Evolutionary conservation across 495 filamentous ascomycete species (phyloP), one percentile per base, ranked within the genome.

Genomic region (Podospora pseudocomata): DNA sequence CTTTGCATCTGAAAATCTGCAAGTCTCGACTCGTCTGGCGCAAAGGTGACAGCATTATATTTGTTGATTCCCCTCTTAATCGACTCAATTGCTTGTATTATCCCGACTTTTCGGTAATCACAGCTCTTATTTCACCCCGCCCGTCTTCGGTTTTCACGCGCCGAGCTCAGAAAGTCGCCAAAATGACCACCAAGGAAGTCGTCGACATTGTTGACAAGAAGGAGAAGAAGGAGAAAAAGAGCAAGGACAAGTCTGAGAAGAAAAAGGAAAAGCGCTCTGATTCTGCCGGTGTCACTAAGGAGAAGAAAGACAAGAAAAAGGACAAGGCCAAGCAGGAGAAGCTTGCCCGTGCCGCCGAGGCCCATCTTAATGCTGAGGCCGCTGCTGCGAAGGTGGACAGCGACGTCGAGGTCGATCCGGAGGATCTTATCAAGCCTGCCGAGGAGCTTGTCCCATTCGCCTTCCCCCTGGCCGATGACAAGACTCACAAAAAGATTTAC

Each of bases 381-480:
- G 74, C 73, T 32, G 67, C 70, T 0, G 60, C 70, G n/a, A 55
- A 68, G 19, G 71, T 39, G n/a, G 71, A 68, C 5, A 66, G 68
- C 13, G 67, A 68, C 20, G 60, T 53, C 63, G 73, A 72, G 30
- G 71, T 70, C 32, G 77, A 80, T 49, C 70, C 68, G 19, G 73
- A 77, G 67, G 74, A 80, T 59, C 65, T 78, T 27, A 76, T 76
- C 66, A 81, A 81, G 72, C 83, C 87, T 61, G 80, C 89, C 68
- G 90, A 90, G 67, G 89, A 92, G 27, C 78, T 97, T 62, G 94
- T 97, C 59, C 93, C 93, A n/a, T 99, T 98, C 77, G 96, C 95
- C 67, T 84, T 89, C 70, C 95, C 96, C 58, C 82, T 98, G 74
- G 93, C 91, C 20, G 90, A 95, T 73, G 93, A 97, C 74, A 97